Evolutionary conservation across 2,329 filamentous ascomycete genomes (phyloP).

Genomic region (Fusarium brachygibbosum): DNA sequence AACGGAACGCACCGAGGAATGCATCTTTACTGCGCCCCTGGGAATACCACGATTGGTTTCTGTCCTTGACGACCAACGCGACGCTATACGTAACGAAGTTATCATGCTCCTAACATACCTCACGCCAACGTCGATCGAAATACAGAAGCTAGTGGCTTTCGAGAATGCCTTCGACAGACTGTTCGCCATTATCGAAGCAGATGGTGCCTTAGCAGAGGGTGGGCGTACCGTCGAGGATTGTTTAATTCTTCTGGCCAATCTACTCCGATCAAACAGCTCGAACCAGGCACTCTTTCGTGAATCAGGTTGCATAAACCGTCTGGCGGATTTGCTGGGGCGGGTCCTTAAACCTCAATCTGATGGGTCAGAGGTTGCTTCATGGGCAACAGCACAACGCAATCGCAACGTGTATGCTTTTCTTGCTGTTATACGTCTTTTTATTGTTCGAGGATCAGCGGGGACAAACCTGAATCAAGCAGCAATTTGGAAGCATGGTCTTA

Average conservation of each 20-base stretch:
- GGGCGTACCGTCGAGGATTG: conserved; percentile 93
- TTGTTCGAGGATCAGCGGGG: conserved; percentile 82
- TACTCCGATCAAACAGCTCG: conserved; percentile 86
- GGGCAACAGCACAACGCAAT: conserved; percentile 82
- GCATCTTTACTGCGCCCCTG: conserved; percentile 87
- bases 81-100: conserved; percentile 89
- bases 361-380: conserved; percentile 74
- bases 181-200: conserved; percentile 83
- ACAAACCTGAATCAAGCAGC: conserved; percentile 86
- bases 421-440: conserved; percentile 86
- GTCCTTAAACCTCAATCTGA: conserved; percentile 67
- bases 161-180: conserved; percentile 92
- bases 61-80: conserved; percentile 85
- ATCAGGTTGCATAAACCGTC: conserved; percentile 81
- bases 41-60: conserved; percentile 89
- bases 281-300: conserved; percentile 97
- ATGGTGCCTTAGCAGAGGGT: conserved; percentile 86
- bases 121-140: conserved; percentile 85
- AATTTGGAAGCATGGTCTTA: conserved; percentile 85
- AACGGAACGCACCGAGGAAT: conserved; percentile 93
- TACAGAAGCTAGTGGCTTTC: conserved; percentile 96
- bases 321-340: conserved; percentile 77
- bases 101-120: conserved; percentile 89
- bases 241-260: conserved; percentile 88
- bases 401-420: conserved; percentile 93